Percentiles rank a stretch among this genome's conserved stretches.
These are phyloP conservation scores for Fagus crenata DNA, from an alignment of 306 rosid species.

Conservation along the genomic window DNA sequence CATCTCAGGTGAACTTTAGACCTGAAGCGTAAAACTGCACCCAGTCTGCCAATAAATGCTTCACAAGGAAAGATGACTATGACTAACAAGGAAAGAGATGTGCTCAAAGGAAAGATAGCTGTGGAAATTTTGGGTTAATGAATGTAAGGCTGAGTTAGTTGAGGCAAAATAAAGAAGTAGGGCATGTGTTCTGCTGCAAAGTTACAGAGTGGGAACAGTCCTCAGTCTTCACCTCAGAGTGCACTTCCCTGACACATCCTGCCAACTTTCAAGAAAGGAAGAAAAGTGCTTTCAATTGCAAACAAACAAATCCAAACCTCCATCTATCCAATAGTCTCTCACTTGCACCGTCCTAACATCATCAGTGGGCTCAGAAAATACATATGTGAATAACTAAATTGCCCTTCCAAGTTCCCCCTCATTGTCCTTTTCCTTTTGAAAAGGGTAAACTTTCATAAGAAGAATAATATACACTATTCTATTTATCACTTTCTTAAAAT, in stretches of 20 bases:
- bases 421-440: background rate
- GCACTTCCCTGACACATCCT: constrained; percentile 65
- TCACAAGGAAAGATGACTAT: constrained; percentile 32
- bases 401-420: background rate
- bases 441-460: background rate
- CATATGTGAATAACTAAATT: no score
- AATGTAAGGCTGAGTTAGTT: constrained; percentile 55
- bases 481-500: no score
- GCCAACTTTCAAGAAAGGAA: constrained; percentile 34
- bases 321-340: constrained; percentile 49
- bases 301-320: constrained; percentile 56
- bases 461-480: no score
- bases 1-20: constrained; percentile 46
- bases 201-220: constrained; percentile 57
- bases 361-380: background rate
- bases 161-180: constrained; percentile 41
- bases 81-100: constrained; percentile 47
- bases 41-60: constrained; percentile 39
- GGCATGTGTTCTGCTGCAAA: constrained; percentile 75
- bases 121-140: constrained; percentile 47
- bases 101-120: constrained; percentile 29
- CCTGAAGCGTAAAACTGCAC: constrained; percentile 26
- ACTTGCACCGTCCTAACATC: constrained; percentile 39
- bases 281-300: constrained; percentile 65
- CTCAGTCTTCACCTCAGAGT: constrained; percentile 61